Evolutionary conservation across 257 asterid species (phyloP), one percentile per base, ranked within the genome.

Genomic region (Vinca minor): DNA sequence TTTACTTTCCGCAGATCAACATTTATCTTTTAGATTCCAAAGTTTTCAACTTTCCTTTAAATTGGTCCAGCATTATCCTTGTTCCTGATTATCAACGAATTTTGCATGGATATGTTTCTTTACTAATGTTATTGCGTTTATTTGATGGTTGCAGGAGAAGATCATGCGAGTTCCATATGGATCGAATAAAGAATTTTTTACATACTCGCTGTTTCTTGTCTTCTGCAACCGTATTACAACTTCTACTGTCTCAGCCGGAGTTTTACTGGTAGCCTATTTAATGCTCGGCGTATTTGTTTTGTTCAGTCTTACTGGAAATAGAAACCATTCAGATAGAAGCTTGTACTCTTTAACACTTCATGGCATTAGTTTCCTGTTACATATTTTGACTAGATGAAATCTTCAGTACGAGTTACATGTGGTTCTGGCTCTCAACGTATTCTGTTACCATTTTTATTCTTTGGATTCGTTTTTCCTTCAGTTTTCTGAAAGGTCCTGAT

Each of bases 141-240:
- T 41, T 72, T 54, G 39, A 63, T 75, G 75, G 61, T 76, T 77
- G 63, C 99, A 93, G 97, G 99, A 93, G 74, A 93, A 89, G 82
- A 85, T 93, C 63, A 93, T 93, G 95, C 81, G 97, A 76, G 84
- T 89, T 74, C 99, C 99, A 34, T 93, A 89, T 77, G 99, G 99
- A 67, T 82, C 86, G 31, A 26, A 82, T 20, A 84, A 89, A 69
- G 97, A 93, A 68, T 87, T 68, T 75, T 93, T 89, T 46, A 81
- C 68, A 79, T 83, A 81, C 77, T 93, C 99, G 17, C 55, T 93
- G 78, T 93, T 93, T 85, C 94, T 89, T 44, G 99, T 93, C 65
- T 93, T 93, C 81, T 93, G 99, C 83, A 93, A 93, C 82, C 97
- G 99, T 59, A 87, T 89, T 76, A 71, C 92, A 25, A 93, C 99